Conservation (phyloP, 2,329 filamentous ascomycete species). For the Colletotrichum acutatum region DNA sequence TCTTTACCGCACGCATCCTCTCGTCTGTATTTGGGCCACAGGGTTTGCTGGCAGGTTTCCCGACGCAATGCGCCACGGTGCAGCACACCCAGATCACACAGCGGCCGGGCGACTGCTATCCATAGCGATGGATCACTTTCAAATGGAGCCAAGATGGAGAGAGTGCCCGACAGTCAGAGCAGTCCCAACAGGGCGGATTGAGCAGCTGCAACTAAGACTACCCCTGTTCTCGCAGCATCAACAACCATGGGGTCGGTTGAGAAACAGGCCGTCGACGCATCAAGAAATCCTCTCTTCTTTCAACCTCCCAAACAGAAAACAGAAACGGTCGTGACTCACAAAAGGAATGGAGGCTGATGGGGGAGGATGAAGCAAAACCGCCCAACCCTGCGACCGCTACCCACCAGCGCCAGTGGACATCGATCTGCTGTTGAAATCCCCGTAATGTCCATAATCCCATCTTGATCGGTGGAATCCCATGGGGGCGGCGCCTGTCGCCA, state of each 20-base stretch:
- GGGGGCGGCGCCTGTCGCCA: neutral
- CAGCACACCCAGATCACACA: constrained; percentile 4
- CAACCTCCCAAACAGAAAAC: neutral
- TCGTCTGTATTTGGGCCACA: neutral
- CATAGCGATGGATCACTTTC: constrained; percentile 8
- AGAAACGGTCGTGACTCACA: constrained; percentile 30
- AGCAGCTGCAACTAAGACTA: constrained; percentile 15
- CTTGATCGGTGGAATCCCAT: constrained; percentile 27
- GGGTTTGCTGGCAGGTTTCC: neutral
- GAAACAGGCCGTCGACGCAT: neutral
- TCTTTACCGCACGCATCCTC: neutral
- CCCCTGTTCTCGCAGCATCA: constrained; percentile 4
- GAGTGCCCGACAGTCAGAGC: neutral
- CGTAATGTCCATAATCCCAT: constrained; percentile 11
- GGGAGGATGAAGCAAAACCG: constrained; percentile 2
- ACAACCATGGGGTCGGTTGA: neutral
- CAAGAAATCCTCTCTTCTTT: neutral
- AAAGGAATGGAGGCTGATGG: constrained; percentile 6
- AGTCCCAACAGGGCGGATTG: constrained; percentile 19
- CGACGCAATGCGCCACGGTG: neutral
- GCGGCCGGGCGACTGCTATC: constrained; percentile 27
- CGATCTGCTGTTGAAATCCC: constrained; percentile 23
- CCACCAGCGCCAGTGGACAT: neutral
- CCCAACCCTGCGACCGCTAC: neutral
- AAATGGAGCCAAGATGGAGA: constrained; percentile 11